A percentile compares a stretch with the other conserved stretches of the same genome.
These are phyloP conservation scores for Garcia nutans DNA, from an alignment of 345 rosid species.

Conservation along the genomic window DNA sequence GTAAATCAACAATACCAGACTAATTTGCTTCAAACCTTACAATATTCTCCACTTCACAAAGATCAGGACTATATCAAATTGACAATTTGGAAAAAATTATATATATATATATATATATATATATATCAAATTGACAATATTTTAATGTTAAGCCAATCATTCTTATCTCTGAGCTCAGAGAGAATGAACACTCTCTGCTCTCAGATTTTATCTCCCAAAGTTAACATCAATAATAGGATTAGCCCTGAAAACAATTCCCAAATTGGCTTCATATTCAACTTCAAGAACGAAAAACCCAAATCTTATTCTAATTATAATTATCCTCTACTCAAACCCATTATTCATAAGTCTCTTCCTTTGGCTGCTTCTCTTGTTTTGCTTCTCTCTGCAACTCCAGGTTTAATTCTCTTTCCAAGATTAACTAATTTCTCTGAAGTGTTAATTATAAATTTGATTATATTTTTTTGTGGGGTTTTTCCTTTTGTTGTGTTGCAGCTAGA, in stretches of 20 bases:
- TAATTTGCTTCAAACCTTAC: too few species aligned
- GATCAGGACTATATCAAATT: too few species aligned
- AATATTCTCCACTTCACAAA: too few species aligned
- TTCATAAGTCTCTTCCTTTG: constrained; percentile 52
- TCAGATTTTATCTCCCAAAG: constrained; percentile 21
- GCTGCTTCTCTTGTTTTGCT: constrained; percentile 70
- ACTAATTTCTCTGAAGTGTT: too few species aligned
- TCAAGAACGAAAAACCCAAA: constrained; percentile 3
- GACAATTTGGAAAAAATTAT: too few species aligned
- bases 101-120: too few species aligned
- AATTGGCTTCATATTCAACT: constrained; percentile 3
- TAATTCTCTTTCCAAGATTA: background rate
- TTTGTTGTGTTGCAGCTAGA: constrained; percentile 47
- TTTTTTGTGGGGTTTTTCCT: background rate
- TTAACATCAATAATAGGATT: constrained; percentile 20
- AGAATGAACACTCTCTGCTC: constrained; percentile 31
- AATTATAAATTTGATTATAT: too few species aligned
- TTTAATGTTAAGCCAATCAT: too few species aligned
- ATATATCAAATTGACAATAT: too few species aligned
- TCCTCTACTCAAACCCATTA: constrained; percentile 3
- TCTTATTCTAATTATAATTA: background rate
- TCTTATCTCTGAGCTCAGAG: constrained; percentile 9
- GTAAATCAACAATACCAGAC: too few species aligned
- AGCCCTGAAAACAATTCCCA: constrained; percentile 18
- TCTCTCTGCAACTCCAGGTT: constrained; percentile 64